Base-by-base conservation (phyloP, 106 monocot genomes). In the Dactylorhiza incarnata region DNA sequence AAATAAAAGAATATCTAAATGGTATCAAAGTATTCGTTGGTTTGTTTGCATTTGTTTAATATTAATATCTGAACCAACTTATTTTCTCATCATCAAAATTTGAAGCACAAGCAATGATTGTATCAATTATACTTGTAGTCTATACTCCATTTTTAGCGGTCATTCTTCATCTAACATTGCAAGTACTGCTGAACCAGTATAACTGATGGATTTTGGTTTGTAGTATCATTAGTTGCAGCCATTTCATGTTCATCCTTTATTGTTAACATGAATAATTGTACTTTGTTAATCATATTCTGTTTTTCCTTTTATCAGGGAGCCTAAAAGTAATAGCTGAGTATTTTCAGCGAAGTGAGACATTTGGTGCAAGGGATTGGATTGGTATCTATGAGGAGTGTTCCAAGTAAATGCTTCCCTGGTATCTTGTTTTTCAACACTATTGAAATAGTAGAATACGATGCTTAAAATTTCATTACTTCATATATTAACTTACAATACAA, bases 321-420 rank as follows among this genome's bases (percentile, higher is more conserved):
- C 73, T 99, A 22, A 99, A 91, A 75, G 19, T 99, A 51, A 69
- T 99, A 50, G 94, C 97, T 1, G 89, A 99, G 77, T 99, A 94
- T 75, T 94, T 99, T 81, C 94, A 99, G 75, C 83, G 82, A 83
- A 99, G 94, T 80, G 97, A 99, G 77, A 86, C 89, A 79, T 77
- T 94, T 87, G 94, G 94, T 37, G 94, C 94, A 29, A 94, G 86
- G 62, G 97, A 99, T 79, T 99, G 94, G 97, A 77, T 91, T 62
- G 94, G 85, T 46, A 88, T 99, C 85, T 91, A 99, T 72, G 87
- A 94, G n/a, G 97, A 99, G 79, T 99, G 91, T 73, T 87, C 94
- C 71, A 99, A 86, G 96, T 93, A 85, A 81, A 83, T 78, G 61
- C 8, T 70, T 13, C 47, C 1, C 46, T 73, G 23, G n/a, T 19